A percentile compares a stretch with the other conserved stretches of the same genome.
Evolutionary conservation across 2,329 filamentous ascomycete genomes (phyloP).

Genomic region (Penicillium capsulatum): DNA sequence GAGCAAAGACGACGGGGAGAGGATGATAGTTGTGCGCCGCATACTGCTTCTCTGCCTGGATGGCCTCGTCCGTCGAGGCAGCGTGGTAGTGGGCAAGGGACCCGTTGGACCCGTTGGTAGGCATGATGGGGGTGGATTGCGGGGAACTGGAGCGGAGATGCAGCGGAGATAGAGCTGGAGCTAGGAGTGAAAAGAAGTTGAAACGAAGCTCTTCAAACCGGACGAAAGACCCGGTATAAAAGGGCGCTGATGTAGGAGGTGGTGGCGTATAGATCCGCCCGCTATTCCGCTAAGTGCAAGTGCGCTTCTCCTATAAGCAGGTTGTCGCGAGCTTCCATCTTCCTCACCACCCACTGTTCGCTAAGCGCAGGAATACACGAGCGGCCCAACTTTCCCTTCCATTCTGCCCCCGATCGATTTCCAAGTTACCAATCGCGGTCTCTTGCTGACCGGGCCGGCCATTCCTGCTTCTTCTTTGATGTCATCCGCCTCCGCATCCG

Average conservation of each 20-base stretch:
- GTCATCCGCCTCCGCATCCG: conserved; percentile 9
- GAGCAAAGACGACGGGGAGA: conserved; percentile 86
- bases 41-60: conserved; percentile 73
- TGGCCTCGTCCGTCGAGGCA: conserved; percentile 72
- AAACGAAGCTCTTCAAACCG: neutral
- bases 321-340: conserved; percentile 20
- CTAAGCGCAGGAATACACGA: conserved; percentile 28
- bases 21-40: conserved; percentile 99
- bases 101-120: conserved; percentile 40
- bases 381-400: conserved; percentile 3
- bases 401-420: conserved; percentile 2
- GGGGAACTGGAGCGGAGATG: conserved; percentile 12
- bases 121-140: conserved; percentile 18
- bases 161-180: conserved; percentile 9
- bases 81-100: conserved; percentile 60
- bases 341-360: conserved; percentile 18
- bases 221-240: conserved; percentile 6
- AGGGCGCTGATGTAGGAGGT: neutral
- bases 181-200: neutral
- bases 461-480: conserved; percentile 4
- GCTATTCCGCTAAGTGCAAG: conserved; percentile 38
- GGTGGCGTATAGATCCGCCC: conserved; percentile 14
- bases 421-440: conserved; percentile 1
- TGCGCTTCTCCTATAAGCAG: conserved; percentile 25
- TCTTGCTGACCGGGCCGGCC: conserved; percentile 2